Conservation (phyloP, 2,329 filamentous ascomycete species). For the Monosporascus sp. region DNA sequence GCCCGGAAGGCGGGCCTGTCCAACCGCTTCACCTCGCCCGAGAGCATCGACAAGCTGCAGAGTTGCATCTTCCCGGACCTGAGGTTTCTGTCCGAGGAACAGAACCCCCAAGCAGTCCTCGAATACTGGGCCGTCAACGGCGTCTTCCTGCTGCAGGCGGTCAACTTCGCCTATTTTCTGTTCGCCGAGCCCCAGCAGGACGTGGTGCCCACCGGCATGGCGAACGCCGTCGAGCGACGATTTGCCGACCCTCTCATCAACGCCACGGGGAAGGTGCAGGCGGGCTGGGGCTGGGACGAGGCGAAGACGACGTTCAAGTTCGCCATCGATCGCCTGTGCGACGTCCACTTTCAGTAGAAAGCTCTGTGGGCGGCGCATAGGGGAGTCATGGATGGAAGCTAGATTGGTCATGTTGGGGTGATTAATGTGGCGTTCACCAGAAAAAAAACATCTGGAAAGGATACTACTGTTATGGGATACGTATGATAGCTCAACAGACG, state of each 20-base stretch:
- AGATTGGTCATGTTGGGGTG: no score
- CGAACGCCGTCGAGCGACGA: constrained; percentile 50
- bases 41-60: constrained; percentile 55
- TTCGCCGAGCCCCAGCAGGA: constrained; percentile 40
- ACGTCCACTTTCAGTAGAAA: not conserved
- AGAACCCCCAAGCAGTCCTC: constrained; percentile 35
- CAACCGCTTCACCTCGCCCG: constrained; percentile 43
- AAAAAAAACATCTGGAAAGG: no score
- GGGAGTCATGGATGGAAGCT: no score
- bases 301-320: constrained; percentile 15
- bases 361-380: not conserved
- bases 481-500: no score
- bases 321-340: not conserved
- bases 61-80: constrained; percentile 56
- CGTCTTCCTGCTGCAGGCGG: constrained; percentile 52
- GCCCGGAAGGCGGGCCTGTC: constrained; percentile 28
- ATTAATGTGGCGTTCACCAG: no score
- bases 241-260: constrained; percentile 50
- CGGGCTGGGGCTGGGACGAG: constrained; percentile 8
- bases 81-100: constrained; percentile 35
- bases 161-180: constrained; percentile 56
- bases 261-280: constrained; percentile 31
- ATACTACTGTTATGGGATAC: no score
- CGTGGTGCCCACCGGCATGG: constrained; percentile 51
- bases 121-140: constrained; percentile 48